These are phyloP conservation scores for Boletus speciosus DNA, from an alignment of 768 basidiomycete species.

Conservation along the genomic window DNA sequence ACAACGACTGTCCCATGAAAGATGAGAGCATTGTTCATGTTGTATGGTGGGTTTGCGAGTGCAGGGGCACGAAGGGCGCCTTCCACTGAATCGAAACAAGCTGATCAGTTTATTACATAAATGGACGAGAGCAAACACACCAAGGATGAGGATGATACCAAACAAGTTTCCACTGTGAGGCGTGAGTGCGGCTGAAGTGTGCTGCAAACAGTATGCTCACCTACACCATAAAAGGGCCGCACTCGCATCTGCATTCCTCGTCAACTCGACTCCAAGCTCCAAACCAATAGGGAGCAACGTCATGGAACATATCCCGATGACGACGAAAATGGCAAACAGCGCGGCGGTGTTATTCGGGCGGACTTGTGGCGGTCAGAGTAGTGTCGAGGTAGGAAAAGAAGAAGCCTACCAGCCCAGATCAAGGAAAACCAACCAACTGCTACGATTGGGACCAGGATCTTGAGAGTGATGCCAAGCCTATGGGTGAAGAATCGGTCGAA, in stretches of 20 bases:
- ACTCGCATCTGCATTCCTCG: constrained; percentile 74
- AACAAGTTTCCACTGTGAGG: constrained; percentile 58
- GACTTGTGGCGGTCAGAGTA: constrained; percentile 38
- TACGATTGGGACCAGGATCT: constrained; percentile 58
- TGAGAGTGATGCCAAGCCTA: constrained; percentile 58
- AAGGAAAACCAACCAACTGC: constrained; percentile 65
- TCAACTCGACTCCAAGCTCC: constrained; percentile 77
- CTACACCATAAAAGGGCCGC: constrained; percentile 73
- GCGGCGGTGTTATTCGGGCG: constrained; percentile 56
- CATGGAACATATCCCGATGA: constrained; percentile 65
- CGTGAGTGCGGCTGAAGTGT: not conserved
- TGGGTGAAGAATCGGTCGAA: constrained; percentile 83
- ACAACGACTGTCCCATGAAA: constrained; percentile 57
- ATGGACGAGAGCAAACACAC: constrained; percentile 37
- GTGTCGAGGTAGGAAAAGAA: not conserved
- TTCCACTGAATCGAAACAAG: constrained; percentile 41
- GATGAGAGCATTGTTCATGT: constrained; percentile 67
- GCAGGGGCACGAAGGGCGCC: constrained; percentile 63
- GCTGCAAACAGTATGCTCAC: constrained; percentile 38
- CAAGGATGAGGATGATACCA: constrained; percentile 57
- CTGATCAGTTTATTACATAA: not conserved
- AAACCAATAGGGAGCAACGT: constrained; percentile 72
- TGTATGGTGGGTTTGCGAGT: constrained; percentile 63
- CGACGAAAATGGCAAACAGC: constrained; percentile 62
- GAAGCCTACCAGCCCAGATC: constrained; percentile 70